Evolutionary conservation across 257 asterid genomes (phyloP).

Genomic region (Rhazya stricta): DNA sequence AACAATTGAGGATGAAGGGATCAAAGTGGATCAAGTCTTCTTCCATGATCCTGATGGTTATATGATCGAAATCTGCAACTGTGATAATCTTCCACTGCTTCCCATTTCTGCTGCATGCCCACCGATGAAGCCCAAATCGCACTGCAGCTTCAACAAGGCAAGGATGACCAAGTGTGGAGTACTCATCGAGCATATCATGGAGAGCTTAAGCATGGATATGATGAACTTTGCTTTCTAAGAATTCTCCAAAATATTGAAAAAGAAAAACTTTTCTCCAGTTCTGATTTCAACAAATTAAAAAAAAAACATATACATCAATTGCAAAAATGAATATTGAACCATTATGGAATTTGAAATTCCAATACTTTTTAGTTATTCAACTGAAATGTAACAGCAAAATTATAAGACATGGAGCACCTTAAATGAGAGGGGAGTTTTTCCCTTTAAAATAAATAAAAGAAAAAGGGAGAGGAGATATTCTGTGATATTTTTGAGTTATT

Average conservation of each 20-base stretch:
- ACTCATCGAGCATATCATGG: constrained; percentile 32
- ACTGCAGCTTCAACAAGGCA: constrained; percentile 9
- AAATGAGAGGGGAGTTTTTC: too few species aligned
- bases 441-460: too few species aligned
- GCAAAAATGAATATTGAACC: too few species aligned
- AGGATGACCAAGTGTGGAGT: constrained; percentile 15
- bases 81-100: constrained; percentile 30
- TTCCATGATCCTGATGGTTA: constrained; percentile 48
- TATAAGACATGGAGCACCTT: not conserved
- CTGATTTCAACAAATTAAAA: too few species aligned
- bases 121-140: constrained; percentile 17
- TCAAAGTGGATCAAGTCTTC: constrained; percentile 35
- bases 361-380: too few species aligned
- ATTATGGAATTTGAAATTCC: too few species aligned
- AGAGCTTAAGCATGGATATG: constrained; percentile 35
- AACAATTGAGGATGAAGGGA: constrained; percentile 33
- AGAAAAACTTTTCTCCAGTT: not conserved
- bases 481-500: not conserved
- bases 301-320: too few species aligned
- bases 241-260: not conserved
- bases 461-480: not conserved
- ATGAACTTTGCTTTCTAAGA: constrained; percentile 35
- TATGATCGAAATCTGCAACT: constrained; percentile 40
- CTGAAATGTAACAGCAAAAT: too few species aligned
- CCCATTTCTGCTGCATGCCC: constrained; percentile 27